These are phyloP conservation scores for Phaseolus lunatus DNA, from an alignment of 306 rosid genomes.

Conservation along the genomic window DNA sequence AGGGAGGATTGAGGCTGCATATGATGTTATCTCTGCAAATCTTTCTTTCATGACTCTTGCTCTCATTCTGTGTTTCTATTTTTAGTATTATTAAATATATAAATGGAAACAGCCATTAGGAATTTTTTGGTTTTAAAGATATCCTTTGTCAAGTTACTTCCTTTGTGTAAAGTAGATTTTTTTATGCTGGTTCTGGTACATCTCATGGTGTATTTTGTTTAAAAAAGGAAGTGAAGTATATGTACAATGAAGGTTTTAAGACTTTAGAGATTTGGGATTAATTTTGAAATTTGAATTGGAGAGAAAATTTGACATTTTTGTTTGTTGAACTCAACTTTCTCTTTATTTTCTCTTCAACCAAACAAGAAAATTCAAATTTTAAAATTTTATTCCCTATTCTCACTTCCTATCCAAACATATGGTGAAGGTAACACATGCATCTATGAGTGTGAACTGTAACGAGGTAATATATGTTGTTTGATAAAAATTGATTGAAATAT, in stretches of 20 bases:
- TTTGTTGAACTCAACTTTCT: neutral
- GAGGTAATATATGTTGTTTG: neutral
- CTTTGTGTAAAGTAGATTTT: neutral
- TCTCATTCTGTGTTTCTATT: neutral
- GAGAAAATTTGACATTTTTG: neutral
- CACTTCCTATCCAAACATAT: neutral
- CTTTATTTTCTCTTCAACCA: neutral
- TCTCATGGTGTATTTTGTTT: neutral
- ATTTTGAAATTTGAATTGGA: neutral
- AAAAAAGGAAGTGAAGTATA: neutral
- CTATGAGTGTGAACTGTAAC: neutral
- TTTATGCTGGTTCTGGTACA: neutral
- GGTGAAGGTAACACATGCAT: neutral
- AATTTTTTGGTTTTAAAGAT: neutral
- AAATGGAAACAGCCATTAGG: neutral
- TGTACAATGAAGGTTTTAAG: neutral
- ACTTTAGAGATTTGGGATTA: conserved; percentile 18
- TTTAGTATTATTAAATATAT: conserved; percentile 1
- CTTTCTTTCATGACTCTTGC: neutral
- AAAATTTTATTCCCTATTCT: neutral
- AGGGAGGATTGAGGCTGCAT: conserved; percentile 23
- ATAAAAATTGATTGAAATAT: neutral
- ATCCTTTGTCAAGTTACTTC: conserved; percentile 1
- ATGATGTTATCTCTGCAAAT: conserved; percentile 10
- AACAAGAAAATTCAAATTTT: neutral